phyloP scores from a whole-genome alignment of 2,329 filamentous ascomycete species.

The Rhinocladiella similis region DNA sequence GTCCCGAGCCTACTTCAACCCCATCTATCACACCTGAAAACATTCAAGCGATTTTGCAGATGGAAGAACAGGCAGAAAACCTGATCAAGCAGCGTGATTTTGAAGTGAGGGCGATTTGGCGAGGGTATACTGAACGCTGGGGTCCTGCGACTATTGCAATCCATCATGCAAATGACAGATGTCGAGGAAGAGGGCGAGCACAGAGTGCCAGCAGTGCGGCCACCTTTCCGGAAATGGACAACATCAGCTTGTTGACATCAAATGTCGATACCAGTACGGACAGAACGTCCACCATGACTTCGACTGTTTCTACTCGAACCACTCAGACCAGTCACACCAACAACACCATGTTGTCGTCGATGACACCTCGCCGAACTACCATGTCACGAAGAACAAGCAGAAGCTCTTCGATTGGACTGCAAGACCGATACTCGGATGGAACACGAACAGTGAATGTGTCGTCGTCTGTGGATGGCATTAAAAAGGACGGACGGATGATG shows the following conservation, averaged over 20 bases:
- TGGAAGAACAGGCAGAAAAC: conserved; percentile 19
- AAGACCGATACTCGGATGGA: conserved; percentile 20
- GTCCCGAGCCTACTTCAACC: neutral
- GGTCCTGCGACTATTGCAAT: conserved; percentile 25
- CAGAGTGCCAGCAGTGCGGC: neutral
- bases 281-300: conserved; percentile 3
- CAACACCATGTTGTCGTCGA: neutral
- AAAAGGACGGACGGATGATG: conserved; percentile 17
- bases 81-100: conserved; percentile 17
- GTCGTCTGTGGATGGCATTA: conserved; percentile 18
- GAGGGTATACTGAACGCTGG: conserved; percentile 26
- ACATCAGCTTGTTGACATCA: neutral
- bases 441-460: neutral
- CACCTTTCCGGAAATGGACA: neutral
- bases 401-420: conserved; percentile 4
- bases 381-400: neutral
- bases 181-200: neutral
- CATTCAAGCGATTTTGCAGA: conserved; percentile 11
- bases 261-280: neutral
- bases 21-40: conserved; percentile 2
- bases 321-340: neutral
- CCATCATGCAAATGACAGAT: conserved; percentile 10
- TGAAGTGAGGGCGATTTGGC: conserved; percentile 23
- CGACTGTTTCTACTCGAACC: neutral
- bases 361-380: conserved; percentile 1